Percentiles rank a stretch among this genome's conserved stretches.
Evolutionary conservation across 768 basidiomycete genomes (phyloP).

Genomic region (Lyophyllum decastes): DNA sequence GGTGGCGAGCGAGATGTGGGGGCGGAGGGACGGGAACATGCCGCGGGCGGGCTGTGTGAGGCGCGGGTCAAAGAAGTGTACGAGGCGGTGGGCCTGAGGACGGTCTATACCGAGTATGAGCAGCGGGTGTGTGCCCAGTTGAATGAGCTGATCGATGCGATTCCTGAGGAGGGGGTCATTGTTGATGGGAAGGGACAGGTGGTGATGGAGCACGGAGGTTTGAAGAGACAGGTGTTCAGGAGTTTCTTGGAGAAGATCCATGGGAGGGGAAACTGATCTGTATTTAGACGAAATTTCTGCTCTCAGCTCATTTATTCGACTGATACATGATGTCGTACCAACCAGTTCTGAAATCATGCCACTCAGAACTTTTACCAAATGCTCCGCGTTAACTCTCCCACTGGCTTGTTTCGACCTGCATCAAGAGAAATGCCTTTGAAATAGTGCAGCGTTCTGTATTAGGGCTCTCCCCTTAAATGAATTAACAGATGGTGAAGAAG

Average conservation of each 20-base stretch:
- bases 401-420: no score
- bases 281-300: background rate
- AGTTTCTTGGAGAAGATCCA: slow-evolving; percentile 89
- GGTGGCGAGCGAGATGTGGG: slow-evolving; percentile 12
- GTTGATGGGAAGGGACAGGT: slow-evolving; percentile 28
- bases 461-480: no score
- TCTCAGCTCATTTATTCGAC: no score
- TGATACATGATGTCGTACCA: no score
- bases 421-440: no score
- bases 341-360: no score
- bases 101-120: slow-evolving; percentile 77
- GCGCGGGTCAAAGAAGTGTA: slow-evolving; percentile 60
- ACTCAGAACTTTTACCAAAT: no score
- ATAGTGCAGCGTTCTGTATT: no score
- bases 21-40: slow-evolving; percentile 23
- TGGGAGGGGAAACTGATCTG: slow-evolving; percentile 50
- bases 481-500: no score
- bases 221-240: slow-evolving; percentile 72
- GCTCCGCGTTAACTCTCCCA: no score
- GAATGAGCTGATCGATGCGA: slow-evolving; percentile 64
- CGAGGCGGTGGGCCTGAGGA: slow-evolving; percentile 63
- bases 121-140: slow-evolving; percentile 65
- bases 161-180: slow-evolving; percentile 55
- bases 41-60: slow-evolving; percentile 51
- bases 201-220: slow-evolving; percentile 21